Percentiles rank a stretch among this genome's conserved stretches.
phyloP scores from a whole-genome alignment of 1,139 yeast species.

The Eremothecium cymbalariae region DNA sequence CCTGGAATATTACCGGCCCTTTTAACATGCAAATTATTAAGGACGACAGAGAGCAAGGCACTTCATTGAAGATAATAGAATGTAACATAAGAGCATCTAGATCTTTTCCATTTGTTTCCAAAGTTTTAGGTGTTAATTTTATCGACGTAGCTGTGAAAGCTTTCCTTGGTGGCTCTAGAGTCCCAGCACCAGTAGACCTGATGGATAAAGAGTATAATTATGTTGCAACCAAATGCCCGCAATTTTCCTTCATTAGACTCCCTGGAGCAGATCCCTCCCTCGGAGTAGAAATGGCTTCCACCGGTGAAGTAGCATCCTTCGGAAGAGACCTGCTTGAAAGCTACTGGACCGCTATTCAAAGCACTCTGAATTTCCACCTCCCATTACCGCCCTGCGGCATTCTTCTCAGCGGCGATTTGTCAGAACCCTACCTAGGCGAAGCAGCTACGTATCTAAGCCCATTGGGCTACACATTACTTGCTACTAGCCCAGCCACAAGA shows the following conservation, averaged over 20 bases:
- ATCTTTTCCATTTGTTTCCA: slow-evolving; percentile 97
- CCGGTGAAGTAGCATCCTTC: slow-evolving; percentile 97
- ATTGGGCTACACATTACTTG: slow-evolving; percentile 63
- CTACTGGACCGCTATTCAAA: slow-evolving; percentile 94
- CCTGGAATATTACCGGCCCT: slow-evolving; percentile 96
- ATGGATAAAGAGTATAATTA: slow-evolving; percentile 54
- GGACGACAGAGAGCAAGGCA: slow-evolving; percentile 53
- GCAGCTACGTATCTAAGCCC: slow-evolving; percentile 65
- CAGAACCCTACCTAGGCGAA: slow-evolving; percentile 58
- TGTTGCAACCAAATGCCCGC: slow-evolving; percentile 97
- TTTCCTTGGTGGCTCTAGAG: slow-evolving; percentile 52
- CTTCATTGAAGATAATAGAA: slow-evolving; percentile 84
- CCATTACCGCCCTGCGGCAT: slow-evolving; percentile 88
- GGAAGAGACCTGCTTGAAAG: slow-evolving; percentile 83
- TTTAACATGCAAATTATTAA: slow-evolving; percentile 96
- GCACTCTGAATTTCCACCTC: slow-evolving; percentile 91
- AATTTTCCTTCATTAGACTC: slow-evolving; percentile 92
- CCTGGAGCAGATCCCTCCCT: slow-evolving; percentile 99
- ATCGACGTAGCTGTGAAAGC: slow-evolving; percentile 92
- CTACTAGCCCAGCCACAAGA: slow-evolving; percentile 66
- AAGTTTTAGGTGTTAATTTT: slow-evolving; percentile 88
- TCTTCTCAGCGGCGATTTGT: slow-evolving; percentile 86
- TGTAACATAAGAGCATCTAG: slow-evolving; percentile 98
- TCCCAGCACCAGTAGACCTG: slow-evolving; percentile 51
- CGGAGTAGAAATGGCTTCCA: slow-evolving; percentile 98